Base-by-base conservation (phyloP, 2,329 filamentous ascomycete species). In the Fusarium sp. region DNA sequence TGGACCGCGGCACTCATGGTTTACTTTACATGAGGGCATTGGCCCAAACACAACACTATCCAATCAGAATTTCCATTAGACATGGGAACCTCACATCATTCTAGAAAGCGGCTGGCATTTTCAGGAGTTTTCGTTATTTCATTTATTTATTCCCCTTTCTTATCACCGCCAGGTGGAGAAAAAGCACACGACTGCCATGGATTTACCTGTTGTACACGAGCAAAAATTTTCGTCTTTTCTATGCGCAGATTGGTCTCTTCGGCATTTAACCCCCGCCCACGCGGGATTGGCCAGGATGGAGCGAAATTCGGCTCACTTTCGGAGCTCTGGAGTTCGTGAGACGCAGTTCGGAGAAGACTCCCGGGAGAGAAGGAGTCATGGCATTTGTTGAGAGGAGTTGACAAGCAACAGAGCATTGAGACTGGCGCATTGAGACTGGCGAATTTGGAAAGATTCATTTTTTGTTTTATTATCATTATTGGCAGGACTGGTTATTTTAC, bases 41-140 rank as follows among this genome's bases (percentile, higher is more conserved):
- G 57, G 45, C 59, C 58, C 59, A 63, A 55, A 58, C 44, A 62
- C 19, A 48, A 19, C 46, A 34, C 44, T 41, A 59, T 46, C 64
- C 66, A 71, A 66, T 64, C 59, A 71, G 50, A 58, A 61, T 55
- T 68, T 52, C 54, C 64, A 58, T 73, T 67, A 65, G 70, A 70
- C 39, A 70, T 68, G 63, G 63, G 67, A 69, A 52, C 28, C 16
- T 26, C 42, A 66, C 54, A 70, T 73, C 52, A 71, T 68, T 65
- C 62, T 71, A 73, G 70, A 70, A 44, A 74, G 70, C 70, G 68
- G 60, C 48, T 58, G 58, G 69, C 72, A 74, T 72, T 66, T 71
- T 63, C 66, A 65, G 68, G 72, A 72, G 70, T 73, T 73, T 66
- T 23, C 60, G 61, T 67, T 60, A 39, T 63, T 58, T 61, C 31